Conservation (phyloP, 2,329 filamentous ascomycete species). For the Phialophora macrospora region DNA sequence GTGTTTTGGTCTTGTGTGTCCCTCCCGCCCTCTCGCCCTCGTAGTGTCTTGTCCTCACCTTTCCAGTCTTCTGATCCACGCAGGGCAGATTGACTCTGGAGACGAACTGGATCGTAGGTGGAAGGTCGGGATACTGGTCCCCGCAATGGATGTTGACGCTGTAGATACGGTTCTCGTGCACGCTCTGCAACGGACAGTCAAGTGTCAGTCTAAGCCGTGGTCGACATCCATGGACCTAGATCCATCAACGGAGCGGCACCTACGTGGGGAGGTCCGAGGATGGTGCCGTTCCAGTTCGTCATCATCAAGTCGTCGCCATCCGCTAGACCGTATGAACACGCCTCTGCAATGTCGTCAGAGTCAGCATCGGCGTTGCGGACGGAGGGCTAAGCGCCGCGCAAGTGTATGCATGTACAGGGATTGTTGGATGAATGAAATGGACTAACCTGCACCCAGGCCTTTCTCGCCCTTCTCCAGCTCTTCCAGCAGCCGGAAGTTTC, state of each 20-base stretch:
- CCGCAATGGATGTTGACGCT: slow-evolving; percentile 97
- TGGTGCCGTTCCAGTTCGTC: slow-evolving; percentile 99
- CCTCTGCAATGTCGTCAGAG: slow-evolving; percentile 64
- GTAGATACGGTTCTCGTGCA: slow-evolving; percentile 98
- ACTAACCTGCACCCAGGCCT: slow-evolving; percentile 82
- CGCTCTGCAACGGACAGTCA: slow-evolving; percentile 65
- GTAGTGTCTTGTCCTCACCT: slow-evolving; percentile 54
- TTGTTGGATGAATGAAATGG: slow-evolving; percentile 22
- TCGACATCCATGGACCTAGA: background rate
- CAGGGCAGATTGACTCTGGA: slow-evolving; percentile 97
- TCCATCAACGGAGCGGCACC: slow-evolving; percentile 45
- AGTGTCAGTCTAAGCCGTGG: slow-evolving; percentile 5
- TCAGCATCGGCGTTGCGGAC: slow-evolving; percentile 36
- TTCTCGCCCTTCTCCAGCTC: slow-evolving; percentile 99
- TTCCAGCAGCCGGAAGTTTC: slow-evolving; percentile 95
- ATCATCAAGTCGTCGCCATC: slow-evolving; percentile 94
- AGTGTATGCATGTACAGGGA: background rate
- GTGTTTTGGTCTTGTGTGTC: background rate
- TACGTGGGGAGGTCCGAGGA: slow-evolving; percentile 94
- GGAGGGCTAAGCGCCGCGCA: too few relatives aligned
- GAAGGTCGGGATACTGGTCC: slow-evolving; percentile 82
- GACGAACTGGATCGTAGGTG: slow-evolving; percentile 88
- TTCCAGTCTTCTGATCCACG: slow-evolving; percentile 78
- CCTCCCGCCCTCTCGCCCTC: background rate
- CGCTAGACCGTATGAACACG: slow-evolving; percentile 94